Evolutionary conservation across 2,329 filamentous ascomycete species (phyloP).

Genomic region (Neonectria hederae): DNA sequence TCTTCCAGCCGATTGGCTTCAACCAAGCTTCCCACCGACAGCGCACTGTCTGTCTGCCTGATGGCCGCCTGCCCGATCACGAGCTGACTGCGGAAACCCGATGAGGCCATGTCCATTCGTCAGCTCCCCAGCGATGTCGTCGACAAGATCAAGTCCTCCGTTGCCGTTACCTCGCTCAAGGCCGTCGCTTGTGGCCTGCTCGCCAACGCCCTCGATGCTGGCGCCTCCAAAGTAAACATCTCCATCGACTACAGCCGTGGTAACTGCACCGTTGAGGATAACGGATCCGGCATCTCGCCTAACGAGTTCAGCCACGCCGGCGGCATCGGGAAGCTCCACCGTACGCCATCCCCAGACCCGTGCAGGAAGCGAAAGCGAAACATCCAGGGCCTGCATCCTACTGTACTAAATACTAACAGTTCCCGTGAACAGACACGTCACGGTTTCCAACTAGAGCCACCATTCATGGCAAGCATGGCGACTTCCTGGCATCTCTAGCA

Average conservation of each 20-base stretch:
- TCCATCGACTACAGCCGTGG: slow-evolving; percentile 79
- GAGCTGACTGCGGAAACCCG: not conserved
- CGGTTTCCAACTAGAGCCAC: slow-evolving; percentile 63
- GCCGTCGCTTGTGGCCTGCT: slow-evolving; percentile 76
- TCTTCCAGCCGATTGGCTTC: not conserved
- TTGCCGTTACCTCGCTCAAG: slow-evolving; percentile 78
- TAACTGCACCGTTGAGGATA: slow-evolving; percentile 82
- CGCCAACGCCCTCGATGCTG: slow-evolving; percentile 86
- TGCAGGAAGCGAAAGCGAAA: not conserved
- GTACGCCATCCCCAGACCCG: slow-evolving; percentile 59
- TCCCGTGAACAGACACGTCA: slow-evolving; percentile 73
- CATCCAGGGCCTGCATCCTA: not conserved
- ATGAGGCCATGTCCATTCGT: slow-evolving; percentile 68
- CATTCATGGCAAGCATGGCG: slow-evolving; percentile 74
- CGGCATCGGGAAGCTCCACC: slow-evolving; percentile 76
- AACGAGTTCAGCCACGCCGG: slow-evolving; percentile 76
- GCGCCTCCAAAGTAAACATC: slow-evolving; percentile 73
- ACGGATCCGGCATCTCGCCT: slow-evolving; percentile 80
- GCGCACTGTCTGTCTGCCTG: not conserved
- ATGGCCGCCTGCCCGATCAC: not conserved
- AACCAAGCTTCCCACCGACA: not conserved
- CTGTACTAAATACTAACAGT: slow-evolving; percentile 10
- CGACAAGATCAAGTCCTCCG: slow-evolving; percentile 85
- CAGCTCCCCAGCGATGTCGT: slow-evolving; percentile 75
- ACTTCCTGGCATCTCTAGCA: slow-evolving; percentile 80